Evolutionary conservation across 495 filamentous ascomycete genomes (phyloP).

Genomic region (Penicillium parvum): DNA sequence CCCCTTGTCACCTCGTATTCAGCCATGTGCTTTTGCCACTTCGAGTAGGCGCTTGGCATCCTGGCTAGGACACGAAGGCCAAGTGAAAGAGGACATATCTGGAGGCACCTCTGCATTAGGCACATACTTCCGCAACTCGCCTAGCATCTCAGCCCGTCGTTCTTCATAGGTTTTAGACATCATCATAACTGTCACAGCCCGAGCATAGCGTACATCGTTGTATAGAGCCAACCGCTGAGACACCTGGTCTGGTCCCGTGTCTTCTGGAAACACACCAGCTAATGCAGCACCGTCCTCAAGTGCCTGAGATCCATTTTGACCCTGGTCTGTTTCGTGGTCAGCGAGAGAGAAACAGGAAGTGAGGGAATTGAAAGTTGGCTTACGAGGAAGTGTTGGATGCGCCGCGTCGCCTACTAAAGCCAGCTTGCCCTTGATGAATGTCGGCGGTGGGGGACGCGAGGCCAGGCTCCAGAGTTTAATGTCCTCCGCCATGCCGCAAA

Average conservation of each 20-base stretch:
- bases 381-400: constrained; percentile 35
- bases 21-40: too few relatives aligned
- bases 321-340: constrained; percentile 31
- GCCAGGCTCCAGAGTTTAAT: constrained; percentile 47
- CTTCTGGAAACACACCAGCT: constrained; percentile 22
- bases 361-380: constrained; percentile 1
- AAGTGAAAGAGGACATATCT: constrained; percentile 16
- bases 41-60: too few relatives aligned
- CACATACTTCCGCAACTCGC: constrained; percentile 15
- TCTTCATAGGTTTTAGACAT: constrained; percentile 16
- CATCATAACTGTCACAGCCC: constrained; percentile 23
- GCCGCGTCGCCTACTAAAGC: constrained; percentile 47
- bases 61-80: too few relatives aligned
- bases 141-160: constrained; percentile 14
- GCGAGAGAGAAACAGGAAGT: not conserved
- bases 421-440: constrained; percentile 37
- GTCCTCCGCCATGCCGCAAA: constrained; percentile 33
- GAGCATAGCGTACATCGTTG: constrained; percentile 18
- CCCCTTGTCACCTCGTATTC: too few relatives aligned
- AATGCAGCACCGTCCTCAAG: constrained; percentile 46
- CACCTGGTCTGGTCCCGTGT: constrained; percentile 13
- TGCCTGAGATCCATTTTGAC: constrained; percentile 44
- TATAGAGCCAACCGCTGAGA: constrained; percentile 14
- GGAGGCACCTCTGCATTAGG: constrained; percentile 14
- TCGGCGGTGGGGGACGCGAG: constrained; percentile 32